These are phyloP conservation scores for Arthrinium puccinioides DNA, from an alignment of 2,329 filamentous ascomycete species.

Conservation along the genomic window DNA sequence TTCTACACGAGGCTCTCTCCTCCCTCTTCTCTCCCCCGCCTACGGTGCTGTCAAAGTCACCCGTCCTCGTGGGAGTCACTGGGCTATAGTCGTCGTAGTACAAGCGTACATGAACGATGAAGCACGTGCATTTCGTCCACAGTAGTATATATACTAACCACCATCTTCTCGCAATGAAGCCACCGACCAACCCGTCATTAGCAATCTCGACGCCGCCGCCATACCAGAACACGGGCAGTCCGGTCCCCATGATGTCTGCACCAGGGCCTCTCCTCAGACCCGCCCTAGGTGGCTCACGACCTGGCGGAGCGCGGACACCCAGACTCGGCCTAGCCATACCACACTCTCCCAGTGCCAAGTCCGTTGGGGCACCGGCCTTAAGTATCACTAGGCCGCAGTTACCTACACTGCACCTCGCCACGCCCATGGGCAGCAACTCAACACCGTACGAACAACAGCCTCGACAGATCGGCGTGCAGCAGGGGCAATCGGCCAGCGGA, in stretches of 20 bases:
- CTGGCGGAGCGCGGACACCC: constrained; percentile 58
- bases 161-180: constrained; percentile 27
- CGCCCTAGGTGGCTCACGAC: constrained; percentile 66
- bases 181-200: constrained; percentile 9
- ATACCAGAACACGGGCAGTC: constrained; percentile 25
- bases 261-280: constrained; percentile 77
- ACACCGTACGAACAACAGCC: constrained; percentile 61
- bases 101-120: too few species aligned
- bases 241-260: constrained; percentile 58
- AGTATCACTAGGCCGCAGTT: constrained; percentile 51
- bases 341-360: constrained; percentile 73
- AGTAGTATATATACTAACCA: too few species aligned
- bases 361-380: constrained; percentile 50
- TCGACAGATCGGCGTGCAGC: constrained; percentile 44
- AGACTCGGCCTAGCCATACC: constrained; percentile 86
- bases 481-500: constrained; percentile 61
- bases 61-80: too few species aligned
- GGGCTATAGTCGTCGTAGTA: too few species aligned
- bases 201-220: constrained; percentile 9
- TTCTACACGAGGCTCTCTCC: constrained; percentile 4
- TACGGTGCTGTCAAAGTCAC: too few species aligned
- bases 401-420: constrained; percentile 78
- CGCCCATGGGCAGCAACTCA: constrained; percentile 75
- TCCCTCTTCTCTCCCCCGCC: neutral
- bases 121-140: too few species aligned